Evolutionary conservation across 352 stramenopile species (phyloP), one percentile per base, ranked within the genome.

Genomic region (Phytophthora litchii): DNA sequence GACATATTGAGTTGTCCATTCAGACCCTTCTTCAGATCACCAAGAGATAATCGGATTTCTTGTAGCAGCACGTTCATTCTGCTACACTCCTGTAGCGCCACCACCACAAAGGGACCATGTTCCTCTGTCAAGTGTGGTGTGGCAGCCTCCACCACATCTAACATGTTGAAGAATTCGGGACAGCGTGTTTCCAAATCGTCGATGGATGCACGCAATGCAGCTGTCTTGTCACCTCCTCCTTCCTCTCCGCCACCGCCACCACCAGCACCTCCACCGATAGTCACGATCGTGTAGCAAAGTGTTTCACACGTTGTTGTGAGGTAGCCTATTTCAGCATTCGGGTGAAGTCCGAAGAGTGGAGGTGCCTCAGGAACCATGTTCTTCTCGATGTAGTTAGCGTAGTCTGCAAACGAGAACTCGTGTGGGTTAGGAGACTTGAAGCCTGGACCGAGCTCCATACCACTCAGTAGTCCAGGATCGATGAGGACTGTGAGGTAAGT

Each of bases 1-100:
- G 89, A 97, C 91, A 98, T 98, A 81, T 98, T 98, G 11, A 98
- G 78, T 60, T 98, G 91, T 2, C 94, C 95, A 52, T 98, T 98
- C 3, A 98, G 74, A 27, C 94, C 95, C 56, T 98, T 98, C 62
- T 98, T 97, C 36, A 98, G 72, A 45, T 98, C 95, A 1, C 87
- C 70, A 8, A 98, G 74, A 3, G 92, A 97, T 29, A 86, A 76
- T 17, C 85, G 82, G 54, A 98, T 97, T 62, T 97, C 91, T 52
- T 91, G 81, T 8, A 98, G 64, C 27, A 98, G 72, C 10, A 83
- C 83, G 56, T 98, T 98, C 95, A 98, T 98, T 13, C 93, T 86
- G 35, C 77, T 85, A 74, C 92, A 98, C 62, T 98, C 96, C 73
- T 99, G 96, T 31, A 98, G 59, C 1, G 92, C 91, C 5, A 99